These are phyloP conservation scores for Colletotrichum phormii DNA, from an alignment of 2,329 filamentous ascomycete genomes.

Conservation along the genomic window DNA sequence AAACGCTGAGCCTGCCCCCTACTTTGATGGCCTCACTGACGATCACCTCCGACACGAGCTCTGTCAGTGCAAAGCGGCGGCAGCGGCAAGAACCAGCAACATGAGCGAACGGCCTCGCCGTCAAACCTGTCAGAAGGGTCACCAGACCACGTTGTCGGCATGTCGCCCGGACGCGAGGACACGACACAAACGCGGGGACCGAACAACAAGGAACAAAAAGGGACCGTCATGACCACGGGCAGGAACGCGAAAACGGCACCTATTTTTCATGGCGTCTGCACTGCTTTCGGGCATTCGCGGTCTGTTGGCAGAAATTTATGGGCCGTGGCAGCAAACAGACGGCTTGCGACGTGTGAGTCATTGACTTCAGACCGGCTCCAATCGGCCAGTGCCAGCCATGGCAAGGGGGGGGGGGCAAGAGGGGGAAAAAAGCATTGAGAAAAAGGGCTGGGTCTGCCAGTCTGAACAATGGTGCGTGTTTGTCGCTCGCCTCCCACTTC, in stretches of 20 bases:
- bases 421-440: conserved; percentile 25
- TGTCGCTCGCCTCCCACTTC: background rate
- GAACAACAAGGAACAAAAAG: background rate
- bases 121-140: conserved; percentile 32
- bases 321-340: conserved; percentile 30
- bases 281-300: conserved; percentile 33
- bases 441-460: conserved; percentile 16
- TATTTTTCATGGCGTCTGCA: conserved; percentile 16
- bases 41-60: conserved; percentile 29
- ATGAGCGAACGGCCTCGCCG: conserved; percentile 23
- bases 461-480: conserved; percentile 19
- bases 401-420: background rate
- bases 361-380: conserved; percentile 32
- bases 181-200: conserved; percentile 16
- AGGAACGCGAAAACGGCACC: conserved; percentile 27
- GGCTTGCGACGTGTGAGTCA: conserved; percentile 38
- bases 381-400: conserved; percentile 28
- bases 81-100: background rate
- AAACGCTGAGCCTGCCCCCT: conserved; percentile 38
- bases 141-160: conserved; percentile 29
- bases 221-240: background rate
- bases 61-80: conserved; percentile 28
- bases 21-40: conserved; percentile 35
- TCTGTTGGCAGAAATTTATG: conserved; percentile 29
- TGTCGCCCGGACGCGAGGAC: conserved; percentile 25